These are phyloP conservation scores for Panicum miliaceum DNA, from an alignment of 176 grass and related monocot genomes.

Conservation along the genomic window DNA sequence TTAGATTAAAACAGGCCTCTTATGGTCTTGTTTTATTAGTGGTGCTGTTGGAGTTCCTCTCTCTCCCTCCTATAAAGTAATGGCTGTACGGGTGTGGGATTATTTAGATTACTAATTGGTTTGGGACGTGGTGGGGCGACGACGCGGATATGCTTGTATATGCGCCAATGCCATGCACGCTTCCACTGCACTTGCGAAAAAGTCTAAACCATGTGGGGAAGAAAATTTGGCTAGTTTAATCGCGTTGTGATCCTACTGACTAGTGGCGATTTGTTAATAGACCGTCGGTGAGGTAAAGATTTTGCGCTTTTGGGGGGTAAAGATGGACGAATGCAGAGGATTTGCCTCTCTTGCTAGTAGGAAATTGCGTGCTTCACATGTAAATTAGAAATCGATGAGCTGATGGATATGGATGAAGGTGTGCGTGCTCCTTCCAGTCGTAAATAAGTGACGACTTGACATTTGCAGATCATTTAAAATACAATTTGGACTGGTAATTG, in stretches of 20 bases:
- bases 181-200: background rate
- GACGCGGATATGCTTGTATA: constrained; percentile 27
- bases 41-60: background rate
- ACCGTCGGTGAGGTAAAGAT: background rate
- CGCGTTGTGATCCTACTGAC: background rate
- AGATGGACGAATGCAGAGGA: background rate
- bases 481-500: background rate
- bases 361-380: too few species aligned
- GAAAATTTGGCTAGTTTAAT: background rate
- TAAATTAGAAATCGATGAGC: background rate
- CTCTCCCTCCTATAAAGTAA: background rate
- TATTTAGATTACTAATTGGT: background rate
- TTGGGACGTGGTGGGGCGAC: background rate
- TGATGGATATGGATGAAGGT: background rate
- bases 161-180: constrained; percentile 1
- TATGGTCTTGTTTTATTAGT: constrained; percentile 30
- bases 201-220: background rate
- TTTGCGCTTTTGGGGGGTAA: background rate
- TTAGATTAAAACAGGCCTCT: accelerated
- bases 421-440: too few species aligned
- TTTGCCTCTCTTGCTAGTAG: too few species aligned
- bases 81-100: constrained; percentile 9
- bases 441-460: background rate
- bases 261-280: background rate
- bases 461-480: too few species aligned